These are phyloP conservation scores for Xylariaceae sp. DNA, from an alignment of 2,329 filamentous ascomycete species.

Conservation along the genomic window DNA sequence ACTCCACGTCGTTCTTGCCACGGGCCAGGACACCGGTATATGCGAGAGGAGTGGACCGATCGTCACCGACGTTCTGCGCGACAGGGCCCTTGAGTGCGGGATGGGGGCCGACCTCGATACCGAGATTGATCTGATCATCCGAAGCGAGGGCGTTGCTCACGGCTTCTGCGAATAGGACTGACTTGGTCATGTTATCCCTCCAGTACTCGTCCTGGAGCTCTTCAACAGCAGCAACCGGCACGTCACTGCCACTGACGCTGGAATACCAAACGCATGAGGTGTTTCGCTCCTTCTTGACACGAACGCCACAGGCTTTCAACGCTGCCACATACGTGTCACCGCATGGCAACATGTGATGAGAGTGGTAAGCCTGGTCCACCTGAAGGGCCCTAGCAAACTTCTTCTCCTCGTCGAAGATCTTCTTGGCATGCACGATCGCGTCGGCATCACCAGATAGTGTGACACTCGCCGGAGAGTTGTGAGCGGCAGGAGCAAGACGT, in stretches of 20 bases:
- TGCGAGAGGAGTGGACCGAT: slow-evolving; percentile 13
- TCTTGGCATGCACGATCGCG: slow-evolving; percentile 24
- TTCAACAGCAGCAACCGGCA: not conserved
- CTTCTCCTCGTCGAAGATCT: slow-evolving; percentile 20
- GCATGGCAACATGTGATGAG: slow-evolving; percentile 34
- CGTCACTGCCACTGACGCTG: slow-evolving; percentile 12
- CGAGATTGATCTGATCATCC: slow-evolving; percentile 30
- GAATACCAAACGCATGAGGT: slow-evolving; percentile 21
- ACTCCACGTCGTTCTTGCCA: slow-evolving; percentile 23
- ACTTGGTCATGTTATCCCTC: slow-evolving; percentile 41
- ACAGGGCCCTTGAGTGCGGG: slow-evolving; percentile 40
- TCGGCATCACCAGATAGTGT: slow-evolving; percentile 34
- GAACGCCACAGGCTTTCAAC: slow-evolving; percentile 5
- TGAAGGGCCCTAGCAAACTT: slow-evolving; percentile 30
- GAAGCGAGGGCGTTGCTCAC: slow-evolving; percentile 25
- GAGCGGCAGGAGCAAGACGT: slow-evolving; percentile 28
- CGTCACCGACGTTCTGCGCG: slow-evolving; percentile 31
- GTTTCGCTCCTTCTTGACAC: slow-evolving; percentile 1
- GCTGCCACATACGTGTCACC: slow-evolving; percentile 13
- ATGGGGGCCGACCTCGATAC: slow-evolving; percentile 45
- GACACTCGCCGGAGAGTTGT: slow-evolving; percentile 34
- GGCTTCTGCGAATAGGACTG: slow-evolving; percentile 43
- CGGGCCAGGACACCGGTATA: slow-evolving; percentile 33
- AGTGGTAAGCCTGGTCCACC: slow-evolving; percentile 40
- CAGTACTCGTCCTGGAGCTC: slow-evolving; percentile 34